phyloP scores from a whole-genome alignment of 2,329 filamentous ascomycete species.

The Monilinia aucupariae region DNA sequence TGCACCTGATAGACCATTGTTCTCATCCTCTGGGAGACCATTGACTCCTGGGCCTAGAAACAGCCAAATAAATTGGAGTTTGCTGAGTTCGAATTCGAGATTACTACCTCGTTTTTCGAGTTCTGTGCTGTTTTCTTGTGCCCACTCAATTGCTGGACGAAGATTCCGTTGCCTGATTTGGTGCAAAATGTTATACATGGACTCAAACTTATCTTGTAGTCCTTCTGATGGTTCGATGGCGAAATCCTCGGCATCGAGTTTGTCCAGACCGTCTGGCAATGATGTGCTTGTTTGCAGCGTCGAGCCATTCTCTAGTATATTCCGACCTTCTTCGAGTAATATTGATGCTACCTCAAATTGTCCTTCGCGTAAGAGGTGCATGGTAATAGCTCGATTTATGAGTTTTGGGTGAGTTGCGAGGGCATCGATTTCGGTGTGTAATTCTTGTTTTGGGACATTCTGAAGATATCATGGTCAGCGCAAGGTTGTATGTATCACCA shows the following conservation, averaged over 20 bases:
- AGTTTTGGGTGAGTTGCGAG: constrained; percentile 69
- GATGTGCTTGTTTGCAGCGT: constrained; percentile 31
- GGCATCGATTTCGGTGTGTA: constrained; percentile 74
- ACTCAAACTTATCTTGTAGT: constrained; percentile 74
- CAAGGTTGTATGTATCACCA: neutral
- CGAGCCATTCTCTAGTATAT: constrained; percentile 39
- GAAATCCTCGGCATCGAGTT: constrained; percentile 38
- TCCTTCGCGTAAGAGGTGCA: constrained; percentile 93
- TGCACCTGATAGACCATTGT: constrained; percentile 58
- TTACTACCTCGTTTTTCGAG: constrained; percentile 83
- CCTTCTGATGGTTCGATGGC: constrained; percentile 57
- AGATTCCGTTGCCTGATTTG: constrained; percentile 72
- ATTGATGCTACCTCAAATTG: constrained; percentile 83
- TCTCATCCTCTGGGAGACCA: constrained; percentile 49
- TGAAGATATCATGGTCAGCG: constrained; percentile 20
- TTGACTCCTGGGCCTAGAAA: constrained; percentile 60
- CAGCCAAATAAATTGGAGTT: constrained; percentile 83
- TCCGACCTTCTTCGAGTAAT: constrained; percentile 68
- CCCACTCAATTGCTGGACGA: constrained; percentile 81
- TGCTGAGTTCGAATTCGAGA: constrained; percentile 88
- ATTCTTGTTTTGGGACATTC: constrained; percentile 47
- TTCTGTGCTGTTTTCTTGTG: constrained; percentile 60
- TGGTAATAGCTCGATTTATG: constrained; percentile 89
- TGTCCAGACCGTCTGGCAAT: constrained; percentile 20
- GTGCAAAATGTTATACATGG: constrained; percentile 86